These are phyloP conservation scores for Sanguinoderma infundibulare DNA, from an alignment of 1,284 basidiomycete species.

Conservation along the genomic window DNA sequence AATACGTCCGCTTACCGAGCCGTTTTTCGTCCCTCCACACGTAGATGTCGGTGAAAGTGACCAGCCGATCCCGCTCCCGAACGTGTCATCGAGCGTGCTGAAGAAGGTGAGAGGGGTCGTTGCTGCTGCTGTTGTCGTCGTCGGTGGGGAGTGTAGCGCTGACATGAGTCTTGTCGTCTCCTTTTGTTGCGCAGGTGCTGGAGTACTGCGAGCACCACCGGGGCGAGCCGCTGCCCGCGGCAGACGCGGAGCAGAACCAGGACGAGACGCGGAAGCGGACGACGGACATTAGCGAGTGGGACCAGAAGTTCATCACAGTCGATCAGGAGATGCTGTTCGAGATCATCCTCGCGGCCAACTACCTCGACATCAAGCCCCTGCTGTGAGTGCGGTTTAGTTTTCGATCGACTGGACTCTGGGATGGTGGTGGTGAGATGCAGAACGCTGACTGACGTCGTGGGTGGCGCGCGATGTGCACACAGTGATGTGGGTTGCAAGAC, in stretches of 20 bases:
- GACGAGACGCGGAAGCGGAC: constrained; percentile 98
- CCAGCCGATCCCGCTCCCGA: constrained; percentile 94
- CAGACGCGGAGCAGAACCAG: constrained; percentile 79
- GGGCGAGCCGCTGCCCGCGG: constrained; percentile 91
- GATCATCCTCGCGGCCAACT: constrained; percentile 99
- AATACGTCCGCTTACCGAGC: background rate
- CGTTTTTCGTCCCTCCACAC: constrained; percentile 2
- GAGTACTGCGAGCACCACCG: constrained; percentile 99
- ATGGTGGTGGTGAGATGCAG: background rate
- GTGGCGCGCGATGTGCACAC: constrained; percentile 3
- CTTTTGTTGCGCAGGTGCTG: constrained; percentile 68
- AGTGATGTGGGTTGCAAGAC: constrained; percentile 99
- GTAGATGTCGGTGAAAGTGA: constrained; percentile 92
- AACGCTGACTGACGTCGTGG: no score
- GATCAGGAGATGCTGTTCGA: constrained; percentile 99
- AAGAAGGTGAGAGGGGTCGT: constrained; percentile 82
- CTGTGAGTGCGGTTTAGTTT: constrained; percentile 69
- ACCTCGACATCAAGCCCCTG: constrained; percentile 99
- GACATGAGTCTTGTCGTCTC: background rate
- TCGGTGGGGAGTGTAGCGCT: background rate
- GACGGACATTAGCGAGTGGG: constrained; percentile 99
- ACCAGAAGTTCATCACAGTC: constrained; percentile 96
- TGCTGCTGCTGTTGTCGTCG: constrained; percentile 14
- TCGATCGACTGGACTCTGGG: background rate
- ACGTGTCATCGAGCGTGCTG: constrained; percentile 94